Evolutionary conservation across 2,329 filamentous ascomycete genomes (phyloP).

Genomic region (Colletotrichum scovillei): DNA sequence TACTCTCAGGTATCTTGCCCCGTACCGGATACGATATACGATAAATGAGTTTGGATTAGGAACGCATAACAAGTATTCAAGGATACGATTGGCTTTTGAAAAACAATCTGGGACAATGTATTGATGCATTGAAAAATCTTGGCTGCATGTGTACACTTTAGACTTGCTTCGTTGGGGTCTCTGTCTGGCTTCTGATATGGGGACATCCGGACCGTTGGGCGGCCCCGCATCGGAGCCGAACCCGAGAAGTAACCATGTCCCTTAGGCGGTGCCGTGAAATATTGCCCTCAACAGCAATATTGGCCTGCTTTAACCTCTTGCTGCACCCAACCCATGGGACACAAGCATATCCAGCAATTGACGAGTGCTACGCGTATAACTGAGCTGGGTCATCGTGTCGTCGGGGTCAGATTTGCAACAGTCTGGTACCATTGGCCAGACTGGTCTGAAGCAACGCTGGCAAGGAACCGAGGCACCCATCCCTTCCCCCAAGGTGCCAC

Average conservation of each 20-base stretch:
- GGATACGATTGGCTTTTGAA: background rate
- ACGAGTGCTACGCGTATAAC: too few species aligned
- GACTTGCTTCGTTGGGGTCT: background rate
- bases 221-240: background rate
- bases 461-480: background rate
- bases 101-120: background rate
- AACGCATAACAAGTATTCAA: background rate
- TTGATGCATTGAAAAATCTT: background rate
- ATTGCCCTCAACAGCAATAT: background rate
- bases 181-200: background rate
- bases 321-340: background rate
- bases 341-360: background rate
- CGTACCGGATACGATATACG: background rate
- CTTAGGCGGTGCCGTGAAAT: background rate
- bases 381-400: background rate
- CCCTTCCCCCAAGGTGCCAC: background rate
- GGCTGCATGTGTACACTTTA: background rate
- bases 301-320: background rate
- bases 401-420: background rate
- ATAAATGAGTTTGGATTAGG: background rate
- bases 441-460: background rate
- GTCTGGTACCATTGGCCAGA: background rate
- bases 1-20: too few species aligned
- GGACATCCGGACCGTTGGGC: background rate
- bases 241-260: background rate